Evolutionary conservation across 345 rosid species (phyloP).

Genomic region (Pistacia atlantica): DNA sequence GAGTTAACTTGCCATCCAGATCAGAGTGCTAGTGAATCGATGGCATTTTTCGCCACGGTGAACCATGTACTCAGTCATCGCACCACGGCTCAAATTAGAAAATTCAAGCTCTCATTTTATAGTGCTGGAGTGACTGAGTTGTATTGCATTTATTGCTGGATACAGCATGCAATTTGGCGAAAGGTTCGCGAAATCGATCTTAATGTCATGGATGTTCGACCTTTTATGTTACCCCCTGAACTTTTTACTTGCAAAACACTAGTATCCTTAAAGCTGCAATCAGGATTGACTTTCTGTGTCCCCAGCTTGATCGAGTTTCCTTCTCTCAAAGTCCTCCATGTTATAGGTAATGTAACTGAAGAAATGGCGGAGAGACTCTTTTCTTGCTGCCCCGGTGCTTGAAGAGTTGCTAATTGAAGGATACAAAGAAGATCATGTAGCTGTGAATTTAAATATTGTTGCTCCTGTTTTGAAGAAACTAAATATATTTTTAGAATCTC

Average conservation of each 20-base stretch:
- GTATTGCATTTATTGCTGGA: neutral
- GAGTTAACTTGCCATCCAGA: neutral
- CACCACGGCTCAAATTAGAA: neutral
- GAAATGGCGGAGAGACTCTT: neutral
- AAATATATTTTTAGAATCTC: neutral
- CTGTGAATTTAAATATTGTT: neutral
- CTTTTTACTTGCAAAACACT: conserved; percentile 4
- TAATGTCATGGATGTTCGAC: neutral
- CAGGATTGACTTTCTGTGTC: neutral
- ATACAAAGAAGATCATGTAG: neutral
- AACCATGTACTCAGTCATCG: neutral
- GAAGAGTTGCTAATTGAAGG: neutral
- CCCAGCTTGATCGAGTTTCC: neutral
- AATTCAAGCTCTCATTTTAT: neutral
- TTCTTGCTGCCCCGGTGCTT: neutral
- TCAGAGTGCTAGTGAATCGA: too few species aligned
- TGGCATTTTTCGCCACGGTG: neutral
- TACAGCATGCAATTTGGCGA: neutral
- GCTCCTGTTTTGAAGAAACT: neutral
- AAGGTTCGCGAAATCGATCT: neutral
- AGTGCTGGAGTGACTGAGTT: neutral
- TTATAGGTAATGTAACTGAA: neutral
- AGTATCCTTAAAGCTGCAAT: neutral
- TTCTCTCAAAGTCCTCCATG: too few species aligned
- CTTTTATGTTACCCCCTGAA: neutral